Conservation (phyloP, 2,329 filamentous ascomycete genomes). For the Sporothrix euskadiensis region DNA sequence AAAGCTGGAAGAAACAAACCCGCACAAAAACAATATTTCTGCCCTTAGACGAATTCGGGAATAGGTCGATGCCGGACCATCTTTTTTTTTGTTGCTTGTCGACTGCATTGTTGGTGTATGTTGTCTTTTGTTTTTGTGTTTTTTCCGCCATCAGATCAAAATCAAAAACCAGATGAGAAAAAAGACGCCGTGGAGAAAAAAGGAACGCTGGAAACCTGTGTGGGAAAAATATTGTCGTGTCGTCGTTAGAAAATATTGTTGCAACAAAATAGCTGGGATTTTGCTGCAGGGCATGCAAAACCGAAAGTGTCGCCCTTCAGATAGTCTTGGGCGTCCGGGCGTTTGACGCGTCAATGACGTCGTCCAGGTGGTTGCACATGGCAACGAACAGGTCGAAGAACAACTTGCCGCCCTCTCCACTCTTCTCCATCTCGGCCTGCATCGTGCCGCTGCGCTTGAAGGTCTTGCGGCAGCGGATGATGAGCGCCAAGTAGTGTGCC, state of each 20-base stretch:
- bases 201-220: slow-evolving; percentile 28
- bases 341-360: slow-evolving; percentile 84
- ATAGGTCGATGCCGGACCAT: slow-evolving; percentile 8
- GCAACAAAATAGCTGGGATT: slow-evolving; percentile 9
- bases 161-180: slow-evolving; percentile 7
- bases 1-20: not conserved
- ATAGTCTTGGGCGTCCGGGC: slow-evolving; percentile 60
- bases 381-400: slow-evolving; percentile 99
- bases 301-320: slow-evolving; percentile 42
- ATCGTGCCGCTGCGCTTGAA: slow-evolving; percentile 98
- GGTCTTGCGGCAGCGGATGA: slow-evolving; percentile 94
- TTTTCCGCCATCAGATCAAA: slow-evolving; percentile 11
- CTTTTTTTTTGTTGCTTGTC: slow-evolving; percentile 20
- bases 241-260: slow-evolving; percentile 25
- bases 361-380: slow-evolving; percentile 97
- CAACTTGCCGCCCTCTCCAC: slow-evolving; percentile 71
- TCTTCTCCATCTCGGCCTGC: slow-evolving; percentile 97
- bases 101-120: slow-evolving; percentile 9
- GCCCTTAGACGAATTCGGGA: slow-evolving; percentile 5
- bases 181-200: slow-evolving; percentile 24
- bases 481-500: slow-evolving; percentile 95
- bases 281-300: slow-evolving; percentile 20
- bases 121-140: slow-evolving; percentile 20
- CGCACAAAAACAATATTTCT: slow-evolving; percentile 7
- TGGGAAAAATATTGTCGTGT: slow-evolving; percentile 23